These are phyloP conservation scores for Arthromyces matolae DNA, from an alignment of 768 basidiomycete species.

Conservation along the genomic window DNA sequence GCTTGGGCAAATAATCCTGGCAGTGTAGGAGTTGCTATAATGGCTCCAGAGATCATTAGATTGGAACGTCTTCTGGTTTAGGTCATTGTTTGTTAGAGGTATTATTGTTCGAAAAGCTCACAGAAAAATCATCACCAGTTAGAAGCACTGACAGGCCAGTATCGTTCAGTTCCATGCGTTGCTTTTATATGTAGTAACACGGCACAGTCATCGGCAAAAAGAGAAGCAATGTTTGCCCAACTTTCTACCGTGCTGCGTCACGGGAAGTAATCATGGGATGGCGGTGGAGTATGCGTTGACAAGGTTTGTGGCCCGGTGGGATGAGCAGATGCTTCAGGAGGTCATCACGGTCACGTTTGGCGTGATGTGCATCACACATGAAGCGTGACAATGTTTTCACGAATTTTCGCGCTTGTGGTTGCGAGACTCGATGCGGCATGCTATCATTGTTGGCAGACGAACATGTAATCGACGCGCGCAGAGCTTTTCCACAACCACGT, in stretches of 20 bases:
- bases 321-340: too few species aligned
- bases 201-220: background rate
- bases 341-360: too few species aligned
- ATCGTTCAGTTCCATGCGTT: background rate
- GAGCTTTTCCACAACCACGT: conserved; percentile 5
- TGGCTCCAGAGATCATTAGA: too few species aligned
- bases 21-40: too few species aligned
- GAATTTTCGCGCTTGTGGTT: background rate
- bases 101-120: background rate
- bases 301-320: conserved; percentile 26
- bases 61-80: too few species aligned
- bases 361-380: too few species aligned
- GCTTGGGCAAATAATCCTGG: conserved; percentile 22
- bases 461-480: conserved; percentile 12
- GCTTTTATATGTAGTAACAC: conserved; percentile 8
- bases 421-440: conserved; percentile 6
- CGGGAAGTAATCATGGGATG: conserved; percentile 10
- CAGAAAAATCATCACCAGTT: conserved; percentile 11
- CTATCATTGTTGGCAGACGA: conserved; percentile 1
- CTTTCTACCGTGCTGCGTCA: conserved; percentile 7
- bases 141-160: too few species aligned
- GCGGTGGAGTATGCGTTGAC: conserved; percentile 1
- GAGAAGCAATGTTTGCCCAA: background rate
- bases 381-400: too few species aligned
- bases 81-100: too few species aligned